phyloP scores from a whole-genome alignment of 2,329 filamentous ascomycete genomes.

The Pseudogymnoascus sp. region DNA sequence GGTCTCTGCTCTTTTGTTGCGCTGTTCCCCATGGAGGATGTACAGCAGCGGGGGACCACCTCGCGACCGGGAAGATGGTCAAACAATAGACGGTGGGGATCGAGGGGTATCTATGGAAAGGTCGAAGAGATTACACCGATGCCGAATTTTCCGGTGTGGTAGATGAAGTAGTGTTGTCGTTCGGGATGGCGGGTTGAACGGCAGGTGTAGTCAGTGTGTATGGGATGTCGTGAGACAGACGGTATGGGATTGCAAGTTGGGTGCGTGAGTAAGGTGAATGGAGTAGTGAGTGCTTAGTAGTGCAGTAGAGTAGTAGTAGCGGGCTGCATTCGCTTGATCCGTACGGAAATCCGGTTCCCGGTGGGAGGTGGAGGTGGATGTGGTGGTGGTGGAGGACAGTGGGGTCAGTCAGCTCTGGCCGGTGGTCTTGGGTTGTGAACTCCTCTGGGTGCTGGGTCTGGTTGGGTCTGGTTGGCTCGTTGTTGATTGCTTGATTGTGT shows the following conservation, averaged over 20 bases:
- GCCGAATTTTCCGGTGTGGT: neutral
- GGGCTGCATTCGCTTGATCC: constrained; percentile 8
- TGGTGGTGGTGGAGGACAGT: neutral
- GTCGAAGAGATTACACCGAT: constrained; percentile 4
- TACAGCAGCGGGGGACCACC: constrained; percentile 9
- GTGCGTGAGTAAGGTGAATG: neutral
- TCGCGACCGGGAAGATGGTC: constrained; percentile 11
- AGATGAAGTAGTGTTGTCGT: neutral
- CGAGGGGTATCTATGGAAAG: neutral
- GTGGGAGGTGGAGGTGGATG: neutral
- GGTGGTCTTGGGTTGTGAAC: neutral
- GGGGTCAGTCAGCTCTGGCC: neutral
- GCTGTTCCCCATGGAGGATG: constrained; percentile 16
- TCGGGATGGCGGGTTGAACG: neutral
- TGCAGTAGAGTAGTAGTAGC: neutral
- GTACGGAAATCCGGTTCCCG: constrained; percentile 7
- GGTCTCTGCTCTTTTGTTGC: constrained; percentile 13
- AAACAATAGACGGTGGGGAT: neutral
- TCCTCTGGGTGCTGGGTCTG: no score
- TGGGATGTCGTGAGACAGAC: constrained; percentile 8
- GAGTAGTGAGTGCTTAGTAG: neutral
- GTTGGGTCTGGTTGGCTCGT: neutral
- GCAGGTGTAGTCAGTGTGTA: constrained; percentile 1
- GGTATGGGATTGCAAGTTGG: neutral
- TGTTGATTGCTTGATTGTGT: neutral